Percentiles rank a stretch among this genome's conserved stretches.
These are phyloP conservation scores for Lodderomyces oxycetoniae DNA, from an alignment of 1,139 yeast species.

Conservation along the genomic window DNA sequence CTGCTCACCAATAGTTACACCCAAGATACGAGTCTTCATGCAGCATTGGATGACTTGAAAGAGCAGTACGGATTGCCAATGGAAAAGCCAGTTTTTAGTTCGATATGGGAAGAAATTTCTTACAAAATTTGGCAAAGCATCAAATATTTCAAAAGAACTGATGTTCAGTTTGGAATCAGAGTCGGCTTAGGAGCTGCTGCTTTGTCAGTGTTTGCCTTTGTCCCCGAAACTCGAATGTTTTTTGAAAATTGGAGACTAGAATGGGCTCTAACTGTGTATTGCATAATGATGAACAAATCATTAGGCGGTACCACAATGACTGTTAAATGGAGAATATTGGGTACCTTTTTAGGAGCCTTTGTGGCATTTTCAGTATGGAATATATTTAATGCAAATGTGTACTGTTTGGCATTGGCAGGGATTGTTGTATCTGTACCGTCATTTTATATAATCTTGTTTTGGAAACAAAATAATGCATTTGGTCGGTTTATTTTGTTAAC, in stretches of 20 bases:
- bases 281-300: conserved; percentile 81
- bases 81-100: conserved; percentile 6
- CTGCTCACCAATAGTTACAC: conserved; percentile 20
- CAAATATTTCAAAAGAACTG: conserved; percentile 48
- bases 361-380: conserved; percentile 59
- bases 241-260: conserved; percentile 74
- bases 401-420: conserved; percentile 54
- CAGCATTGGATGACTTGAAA: conserved; percentile 35
- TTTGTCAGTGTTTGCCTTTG: conserved; percentile 64
- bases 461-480: conserved; percentile 61
- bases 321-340: conserved; percentile 68
- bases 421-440: conserved; percentile 58
- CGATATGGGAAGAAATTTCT: conserved; percentile 12
- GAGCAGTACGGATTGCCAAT: conserved; percentile 21
- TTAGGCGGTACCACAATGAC: conserved; percentile 86
- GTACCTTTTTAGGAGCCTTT: conserved; percentile 69
- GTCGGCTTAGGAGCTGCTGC: conserved; percentile 76
- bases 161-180: conserved; percentile 72
- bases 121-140: conserved; percentile 30
- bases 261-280: conserved; percentile 78
- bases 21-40: conserved; percentile 24
- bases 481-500: conserved; percentile 73
- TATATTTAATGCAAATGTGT: conserved; percentile 52
- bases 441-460: conserved; percentile 62
- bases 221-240: conserved; percentile 47